Percentiles rank a stretch among this genome's conserved stretches.
These are phyloP conservation scores for Serendipita vermifera DNA, from an alignment of 768 basidiomycete genomes.

Conservation along the genomic window DNA sequence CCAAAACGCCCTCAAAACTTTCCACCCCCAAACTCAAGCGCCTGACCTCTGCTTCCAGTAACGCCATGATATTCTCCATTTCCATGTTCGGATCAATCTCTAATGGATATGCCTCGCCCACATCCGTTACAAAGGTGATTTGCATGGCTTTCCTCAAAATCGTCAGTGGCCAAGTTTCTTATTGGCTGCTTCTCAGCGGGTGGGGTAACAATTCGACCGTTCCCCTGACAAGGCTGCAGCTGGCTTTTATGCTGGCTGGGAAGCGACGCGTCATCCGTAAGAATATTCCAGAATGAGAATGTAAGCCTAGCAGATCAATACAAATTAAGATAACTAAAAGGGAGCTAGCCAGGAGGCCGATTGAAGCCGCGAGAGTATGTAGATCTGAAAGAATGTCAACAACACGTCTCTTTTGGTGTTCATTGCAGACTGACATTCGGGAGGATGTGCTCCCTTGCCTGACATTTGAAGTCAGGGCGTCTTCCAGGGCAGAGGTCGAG, in stretches of 20 bases:
- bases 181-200: not conserved
- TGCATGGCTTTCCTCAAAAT: constrained; percentile 20
- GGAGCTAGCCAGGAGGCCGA: too few relatives aligned
- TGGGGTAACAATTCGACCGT: not conserved
- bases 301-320: too few relatives aligned
- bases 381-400: constrained; percentile 1
- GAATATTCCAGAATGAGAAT: constrained; percentile 5
- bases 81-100: constrained; percentile 88
- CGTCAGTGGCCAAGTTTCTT: not conserved
- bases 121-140: constrained; percentile 28
- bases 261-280: not conserved
- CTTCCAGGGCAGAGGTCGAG: constrained; percentile 68
- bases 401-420: too few relatives aligned
- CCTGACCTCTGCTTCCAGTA: constrained; percentile 89
- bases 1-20: not conserved
- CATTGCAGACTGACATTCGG: constrained; percentile 44
- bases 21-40: not conserved
- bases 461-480: constrained; percentile 65
- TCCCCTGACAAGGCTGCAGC: not conserved
- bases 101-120: constrained; percentile 29
- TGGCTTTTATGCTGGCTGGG: not conserved
- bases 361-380: too few relatives aligned
- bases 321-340: too few relatives aligned
- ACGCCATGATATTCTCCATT: constrained; percentile 82
- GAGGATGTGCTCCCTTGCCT: constrained; percentile 44